Evolutionary conservation across 805 yeast species (phyloP), one percentile per base, ranked within the genome.

Genomic region (Torulaspora gathmanii): DNA sequence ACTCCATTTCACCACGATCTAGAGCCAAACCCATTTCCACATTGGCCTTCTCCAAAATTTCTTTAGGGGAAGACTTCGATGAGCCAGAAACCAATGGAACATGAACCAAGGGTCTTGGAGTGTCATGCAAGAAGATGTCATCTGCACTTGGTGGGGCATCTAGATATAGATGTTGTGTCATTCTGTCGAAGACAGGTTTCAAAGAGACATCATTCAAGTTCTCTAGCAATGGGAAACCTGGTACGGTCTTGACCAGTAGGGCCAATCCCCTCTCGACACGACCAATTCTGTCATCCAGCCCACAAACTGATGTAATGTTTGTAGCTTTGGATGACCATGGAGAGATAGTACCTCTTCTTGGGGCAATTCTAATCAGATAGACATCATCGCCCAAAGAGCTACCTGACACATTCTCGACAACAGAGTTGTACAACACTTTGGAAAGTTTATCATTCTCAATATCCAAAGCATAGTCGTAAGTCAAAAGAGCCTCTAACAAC

Each of bases 311-410:
- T 42, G 90, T 78, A 55, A 93, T 93, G 69, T 93, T 91, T 33
- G 99, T 90, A 22, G 99, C 99, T 70, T 93, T 93, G 11, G 98
- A 90, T 8, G 96, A 87, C 99, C 99, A 93, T 27, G 99, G 98
- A 20, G 98, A 90, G 54, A 93, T 91, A 10, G 99, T 93, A 50
- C 99, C 99, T 6, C 89, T 72, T 66, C 98, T 80, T 35, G 99
- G 99, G 42, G 89, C 73, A 42, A 93, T 75, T 63, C 95, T 77
- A 37, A 91, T 69, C 53, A 89, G 69, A 50, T 78, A 76, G 26
- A 79, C 69, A 52, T 74, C 77, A 4, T 66, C 57, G 41, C 63
- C 75, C 30, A 67, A 60, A 17, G 68, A 49, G 4, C 45, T 25
- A 15, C 45, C 42, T 16, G 39, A 34, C 10, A 50, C 37, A 37